A percentile compares a stretch with the other conserved stretches of the same genome.
These are phyloP conservation scores for Gnomoniopsis sp. DNA, from an alignment of 2,329 filamentous ascomycete species.

Conservation along the genomic window DNA sequence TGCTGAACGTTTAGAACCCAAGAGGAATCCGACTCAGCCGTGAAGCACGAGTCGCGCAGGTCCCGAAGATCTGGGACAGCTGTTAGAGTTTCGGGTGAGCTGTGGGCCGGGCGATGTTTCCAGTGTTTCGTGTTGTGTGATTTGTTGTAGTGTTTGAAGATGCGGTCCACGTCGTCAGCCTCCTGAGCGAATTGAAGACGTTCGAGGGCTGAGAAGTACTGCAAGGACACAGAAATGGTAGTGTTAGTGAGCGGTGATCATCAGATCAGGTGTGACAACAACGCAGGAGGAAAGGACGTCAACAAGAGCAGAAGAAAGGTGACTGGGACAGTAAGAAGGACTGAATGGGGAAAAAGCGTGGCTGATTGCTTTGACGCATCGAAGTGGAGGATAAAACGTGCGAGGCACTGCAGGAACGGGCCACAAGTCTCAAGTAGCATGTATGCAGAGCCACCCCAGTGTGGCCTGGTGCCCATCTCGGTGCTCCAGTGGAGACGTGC, in stretches of 20 bases:
- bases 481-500: too few relatives aligned
- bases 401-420: too few relatives aligned
- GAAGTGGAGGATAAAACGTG: too few relatives aligned
- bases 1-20: slow-evolving; percentile 71
- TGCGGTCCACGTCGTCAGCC: slow-evolving; percentile 31
- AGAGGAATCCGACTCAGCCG: slow-evolving; percentile 53
- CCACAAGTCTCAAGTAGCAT: too few relatives aligned
- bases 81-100: slow-evolving; percentile 28
- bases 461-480: too few relatives aligned
- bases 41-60: slow-evolving; percentile 31
- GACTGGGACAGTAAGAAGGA: not conserved
- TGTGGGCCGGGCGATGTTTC: slow-evolving; percentile 26
- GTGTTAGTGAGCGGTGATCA: not conserved
- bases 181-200: slow-evolving; percentile 61
- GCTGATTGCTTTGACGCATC: not conserved
- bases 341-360: not conserved
- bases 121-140: slow-evolving; percentile 26
- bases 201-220: slow-evolving; percentile 74
- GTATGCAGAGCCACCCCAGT: too few relatives aligned
- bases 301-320: not conserved
- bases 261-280: not conserved
- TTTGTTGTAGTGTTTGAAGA: slow-evolving; percentile 34
- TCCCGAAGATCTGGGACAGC: slow-evolving; percentile 29
- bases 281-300: not conserved
- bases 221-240: slow-evolving; percentile 18